Evolutionary conservation across 306 rosid species (phyloP), one percentile per base, ranked within the genome.

Genomic region (Trifolium repens): DNA sequence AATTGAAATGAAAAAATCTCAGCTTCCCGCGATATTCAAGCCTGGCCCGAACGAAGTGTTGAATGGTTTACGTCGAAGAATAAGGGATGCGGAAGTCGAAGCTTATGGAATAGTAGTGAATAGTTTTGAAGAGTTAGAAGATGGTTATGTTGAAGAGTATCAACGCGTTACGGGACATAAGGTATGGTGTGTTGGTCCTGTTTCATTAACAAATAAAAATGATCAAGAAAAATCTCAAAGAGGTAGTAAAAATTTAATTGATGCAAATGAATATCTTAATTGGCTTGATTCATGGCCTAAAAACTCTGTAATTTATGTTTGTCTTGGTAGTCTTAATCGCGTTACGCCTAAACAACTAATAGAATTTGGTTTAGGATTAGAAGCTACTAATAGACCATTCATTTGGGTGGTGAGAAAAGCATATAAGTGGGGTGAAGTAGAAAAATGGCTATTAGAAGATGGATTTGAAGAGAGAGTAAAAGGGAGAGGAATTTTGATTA

Each of bases 331-430:
- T 19, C 60, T 54, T 54, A 54, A 54, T 54, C 60, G 60, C 12
- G 60, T 54, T 3, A 54, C 60, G 0, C 60, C 60, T 0, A 54
- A 54, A 19, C 89, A 88, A 12, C 17, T 81, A 53, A 55, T 79
- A 14, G 91, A 88, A 72, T 83, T 88, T 66, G 91, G 86, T n/a
- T 81, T 79, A 60, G 88, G 77, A 8, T 81, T 88, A 35, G 88
- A 88, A 78, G 87, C 81, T 8, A 79, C 88, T 34, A 61, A 74
- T 1, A 81, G 61, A 71, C 76, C 87, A 14, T 83, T 83, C 27
- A 79, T 83, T 66, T 83, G 87, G 87, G 87, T 66, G 11, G 64
- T 79, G 7, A 79, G 84, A 5, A 80, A 52, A 57, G 78, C 78
- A 22, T 65, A 4, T n/a, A 43, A 67, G 9, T 66, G 49, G 14